These are phyloP conservation scores for Shiraia sp. DNA, from an alignment of 2,329 filamentous ascomycete genomes.

Conservation along the genomic window DNA sequence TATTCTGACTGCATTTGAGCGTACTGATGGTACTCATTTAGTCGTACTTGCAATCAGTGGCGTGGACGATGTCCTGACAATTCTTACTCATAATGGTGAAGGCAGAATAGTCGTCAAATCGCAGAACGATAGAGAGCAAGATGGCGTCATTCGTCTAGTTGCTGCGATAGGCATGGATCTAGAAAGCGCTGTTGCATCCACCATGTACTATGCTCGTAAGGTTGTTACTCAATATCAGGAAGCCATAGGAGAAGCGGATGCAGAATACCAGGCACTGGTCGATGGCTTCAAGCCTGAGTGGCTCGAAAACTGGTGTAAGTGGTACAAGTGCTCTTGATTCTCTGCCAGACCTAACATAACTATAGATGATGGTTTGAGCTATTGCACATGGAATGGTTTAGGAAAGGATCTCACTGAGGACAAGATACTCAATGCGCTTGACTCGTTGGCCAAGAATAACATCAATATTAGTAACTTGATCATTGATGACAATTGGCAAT, in stretches of 20 bases:
- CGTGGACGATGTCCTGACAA: slow-evolving; percentile 68
- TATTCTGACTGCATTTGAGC: slow-evolving; percentile 77
- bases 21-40: slow-evolving; percentile 70
- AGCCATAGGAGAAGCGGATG: slow-evolving; percentile 48
- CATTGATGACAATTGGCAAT: slow-evolving; percentile 90
- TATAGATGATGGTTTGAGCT: slow-evolving; percentile 78
- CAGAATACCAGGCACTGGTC: slow-evolving; percentile 53
- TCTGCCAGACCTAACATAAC: neutral
- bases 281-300: slow-evolving; percentile 64
- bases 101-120: slow-evolving; percentile 71
- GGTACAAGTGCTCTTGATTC: neutral
- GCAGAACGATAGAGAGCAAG: slow-evolving; percentile 67
- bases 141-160: slow-evolving; percentile 65
- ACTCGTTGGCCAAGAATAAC: slow-evolving; percentile 68
- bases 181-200: slow-evolving; percentile 75
- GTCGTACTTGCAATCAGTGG: slow-evolving; percentile 80
- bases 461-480: slow-evolving; percentile 85
- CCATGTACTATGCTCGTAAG: slow-evolving; percentile 84
- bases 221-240: slow-evolving; percentile 56
- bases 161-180: slow-evolving; percentile 73
- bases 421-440: slow-evolving; percentile 76
- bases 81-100: slow-evolving; percentile 67
- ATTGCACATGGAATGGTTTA: slow-evolving; percentile 95
- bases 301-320: slow-evolving; percentile 75
- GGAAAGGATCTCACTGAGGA: slow-evolving; percentile 81